These are phyloP conservation scores for Dentipellis fragilis DNA, from an alignment of 768 basidiomycete genomes.

Conservation along the genomic window DNA sequence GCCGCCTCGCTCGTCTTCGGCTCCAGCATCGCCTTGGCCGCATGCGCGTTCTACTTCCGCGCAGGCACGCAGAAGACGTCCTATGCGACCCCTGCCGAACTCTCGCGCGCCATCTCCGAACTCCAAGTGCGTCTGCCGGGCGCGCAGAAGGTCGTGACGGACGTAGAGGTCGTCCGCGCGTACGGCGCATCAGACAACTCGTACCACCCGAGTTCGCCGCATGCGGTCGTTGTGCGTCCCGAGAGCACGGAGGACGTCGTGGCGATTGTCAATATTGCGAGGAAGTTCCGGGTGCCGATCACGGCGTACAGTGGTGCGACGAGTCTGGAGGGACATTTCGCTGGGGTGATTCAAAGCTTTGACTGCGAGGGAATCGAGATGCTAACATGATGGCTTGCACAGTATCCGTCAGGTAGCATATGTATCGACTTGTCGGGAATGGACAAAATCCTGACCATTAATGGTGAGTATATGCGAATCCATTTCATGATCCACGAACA, in stretches of 20 bases:
- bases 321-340: constrained; percentile 80
- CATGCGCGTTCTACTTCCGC: no score
- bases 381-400: no score
- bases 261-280: constrained; percentile 65
- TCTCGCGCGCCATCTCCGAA: constrained; percentile 43
- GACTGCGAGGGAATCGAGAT: no score
- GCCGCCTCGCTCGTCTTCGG: no score
- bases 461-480: constrained; percentile 24
- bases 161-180: constrained; percentile 36
- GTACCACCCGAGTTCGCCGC: constrained; percentile 45
- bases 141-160: constrained; percentile 39
- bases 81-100: constrained; percentile 39
- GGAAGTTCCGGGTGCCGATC: constrained; percentile 65
- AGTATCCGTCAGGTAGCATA: constrained; percentile 44
- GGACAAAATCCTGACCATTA: constrained; percentile 53
- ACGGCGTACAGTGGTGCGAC: constrained; percentile 81
- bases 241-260: constrained; percentile 74
- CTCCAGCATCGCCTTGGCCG: no score
- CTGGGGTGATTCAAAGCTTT: no score
- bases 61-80: no score
- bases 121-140: constrained; percentile 36
- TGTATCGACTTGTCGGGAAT: constrained; percentile 59
- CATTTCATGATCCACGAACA: neutral
- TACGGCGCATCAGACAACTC: constrained; percentile 65
- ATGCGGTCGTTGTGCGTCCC: constrained; percentile 42